Conservation (phyloP, 495 filamentous ascomycete genomes). For the Aspergillus diversus region DNA sequence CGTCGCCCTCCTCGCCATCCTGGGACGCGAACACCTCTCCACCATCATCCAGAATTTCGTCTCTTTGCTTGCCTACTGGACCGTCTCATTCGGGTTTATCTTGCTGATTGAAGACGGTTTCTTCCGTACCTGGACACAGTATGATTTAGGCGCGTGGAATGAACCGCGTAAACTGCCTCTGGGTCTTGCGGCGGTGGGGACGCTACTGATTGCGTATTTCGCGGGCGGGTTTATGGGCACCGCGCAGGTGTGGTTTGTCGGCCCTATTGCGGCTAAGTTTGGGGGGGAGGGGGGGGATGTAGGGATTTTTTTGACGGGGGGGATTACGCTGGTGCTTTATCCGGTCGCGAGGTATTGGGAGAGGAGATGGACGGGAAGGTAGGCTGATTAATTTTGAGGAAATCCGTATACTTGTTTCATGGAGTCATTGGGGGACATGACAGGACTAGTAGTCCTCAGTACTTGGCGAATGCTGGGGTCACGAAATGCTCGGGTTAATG, state of each 20-base stretch:
- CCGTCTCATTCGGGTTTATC: slow-evolving; percentile 53
- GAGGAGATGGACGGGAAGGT: not conserved
- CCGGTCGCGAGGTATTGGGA: not conserved
- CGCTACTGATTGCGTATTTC: slow-evolving; percentile 35
- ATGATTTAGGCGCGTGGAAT: slow-evolving; percentile 54
- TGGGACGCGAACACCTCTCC: slow-evolving; percentile 53
- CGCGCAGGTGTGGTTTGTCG: slow-evolving; percentile 58
- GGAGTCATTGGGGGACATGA: too few species aligned
- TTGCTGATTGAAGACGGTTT: slow-evolving; percentile 52
- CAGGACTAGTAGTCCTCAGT: too few species aligned
- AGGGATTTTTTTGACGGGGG: not conserved
- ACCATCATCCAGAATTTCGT: slow-evolving; percentile 56
- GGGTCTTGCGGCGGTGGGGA: slow-evolving; percentile 44
- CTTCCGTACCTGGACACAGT: slow-evolving; percentile 41
- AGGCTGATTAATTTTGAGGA: too few species aligned
- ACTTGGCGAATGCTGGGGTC: too few species aligned
- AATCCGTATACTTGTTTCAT: too few species aligned
- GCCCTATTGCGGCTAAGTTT: slow-evolving; percentile 46
- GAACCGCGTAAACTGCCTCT: slow-evolving; percentile 44
- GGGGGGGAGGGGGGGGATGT: not conserved
- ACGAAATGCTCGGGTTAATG: too few species aligned
- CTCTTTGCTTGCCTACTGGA: slow-evolving; percentile 60
- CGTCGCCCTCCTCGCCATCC: slow-evolving; percentile 55
- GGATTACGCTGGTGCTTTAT: not conserved
- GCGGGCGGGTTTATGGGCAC: slow-evolving; percentile 47